Evolutionary conservation across 441 rosid genomes (phyloP).

Genomic region (Populus hybrid): DNA sequence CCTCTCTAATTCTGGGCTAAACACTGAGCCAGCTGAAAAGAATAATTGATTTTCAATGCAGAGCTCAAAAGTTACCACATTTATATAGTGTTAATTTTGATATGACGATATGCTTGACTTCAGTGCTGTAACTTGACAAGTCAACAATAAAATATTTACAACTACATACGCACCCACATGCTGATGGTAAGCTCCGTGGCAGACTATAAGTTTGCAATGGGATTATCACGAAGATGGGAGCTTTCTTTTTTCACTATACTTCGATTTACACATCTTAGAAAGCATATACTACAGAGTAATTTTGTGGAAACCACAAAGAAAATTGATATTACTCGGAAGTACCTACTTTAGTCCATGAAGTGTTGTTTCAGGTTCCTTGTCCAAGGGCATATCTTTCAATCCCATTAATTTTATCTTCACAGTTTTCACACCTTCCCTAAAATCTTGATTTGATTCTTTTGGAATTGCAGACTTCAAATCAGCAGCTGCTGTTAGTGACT

Average conservation of each 20-base stretch:
- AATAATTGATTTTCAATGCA: neutral
- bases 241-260: conserved; percentile 1
- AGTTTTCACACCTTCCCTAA: conserved; percentile 27
- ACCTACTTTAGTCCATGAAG: conserved; percentile 15
- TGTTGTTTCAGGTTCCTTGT: conserved; percentile 20
- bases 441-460: conserved; percentile 24
- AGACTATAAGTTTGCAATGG: neutral
- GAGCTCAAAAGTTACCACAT: neutral
- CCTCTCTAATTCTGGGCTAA: neutral
- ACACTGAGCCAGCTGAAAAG: neutral
- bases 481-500: conserved; percentile 23
- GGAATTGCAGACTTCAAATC: conserved; percentile 22
- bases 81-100: neutral
- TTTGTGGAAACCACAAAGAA: conserved; percentile 5
- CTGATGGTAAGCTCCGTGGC: neutral
- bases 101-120: neutral
- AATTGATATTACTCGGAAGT: neutral
- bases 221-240: conserved; percentile 1
- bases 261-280: neutral
- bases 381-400: conserved; percentile 25
- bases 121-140: neutral
- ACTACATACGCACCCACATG: neutral
- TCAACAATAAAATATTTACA: neutral
- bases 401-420: conserved; percentile 25
- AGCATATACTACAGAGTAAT: conserved; percentile 20